phyloP scores from a whole-genome alignment of 495 filamentous ascomycete species.

The Trichocladium antarcticum region DNA sequence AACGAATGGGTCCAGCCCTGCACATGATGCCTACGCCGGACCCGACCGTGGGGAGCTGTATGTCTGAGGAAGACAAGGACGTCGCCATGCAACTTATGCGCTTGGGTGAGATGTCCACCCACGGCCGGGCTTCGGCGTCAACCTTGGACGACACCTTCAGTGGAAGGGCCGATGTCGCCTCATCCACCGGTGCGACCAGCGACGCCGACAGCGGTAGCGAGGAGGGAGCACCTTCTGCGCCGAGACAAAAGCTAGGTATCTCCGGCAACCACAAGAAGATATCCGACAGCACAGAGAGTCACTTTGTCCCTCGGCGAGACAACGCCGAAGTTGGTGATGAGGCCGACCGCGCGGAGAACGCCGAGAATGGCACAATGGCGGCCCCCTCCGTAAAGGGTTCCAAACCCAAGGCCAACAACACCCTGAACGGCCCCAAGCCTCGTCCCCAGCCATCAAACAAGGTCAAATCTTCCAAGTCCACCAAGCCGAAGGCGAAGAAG shows the following conservation, averaged over 20 bases:
- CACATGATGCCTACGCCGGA: conserved; percentile 85
- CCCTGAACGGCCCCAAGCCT: conserved; percentile 23
- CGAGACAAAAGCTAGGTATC: conserved; percentile 50
- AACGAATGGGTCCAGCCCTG: conserved; percentile 23
- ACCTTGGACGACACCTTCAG: conserved; percentile 87
- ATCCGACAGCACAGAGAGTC: conserved; percentile 48
- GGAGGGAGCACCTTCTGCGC: conserved; percentile 52
- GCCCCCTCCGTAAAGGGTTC: conserved; percentile 30
- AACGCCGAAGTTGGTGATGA: conserved; percentile 60
- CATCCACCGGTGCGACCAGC: conserved; percentile 71
- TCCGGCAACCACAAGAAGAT: conserved; percentile 35
- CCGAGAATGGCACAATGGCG: conserved; percentile 22
- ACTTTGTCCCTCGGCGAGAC: conserved; percentile 53
- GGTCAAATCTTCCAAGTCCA: conserved; percentile 33
- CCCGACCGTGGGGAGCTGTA: conserved; percentile 84
- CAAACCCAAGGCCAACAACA: conserved; percentile 32
- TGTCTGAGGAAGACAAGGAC: conserved; percentile 97
- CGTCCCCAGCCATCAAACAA: conserved; percentile 24
- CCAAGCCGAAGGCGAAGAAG: conserved; percentile 52
- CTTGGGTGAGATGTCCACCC: conserved; percentile 80
- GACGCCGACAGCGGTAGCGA: conserved; percentile 70
- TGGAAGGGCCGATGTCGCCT: conserved; percentile 73
- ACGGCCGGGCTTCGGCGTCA: conserved; percentile 84
- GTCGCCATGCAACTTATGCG: conserved; percentile 93
- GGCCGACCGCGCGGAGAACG: conserved; percentile 48